phyloP scores from a whole-genome alignment of 164 flowering plant species.

The Malania oleifera region DNA sequence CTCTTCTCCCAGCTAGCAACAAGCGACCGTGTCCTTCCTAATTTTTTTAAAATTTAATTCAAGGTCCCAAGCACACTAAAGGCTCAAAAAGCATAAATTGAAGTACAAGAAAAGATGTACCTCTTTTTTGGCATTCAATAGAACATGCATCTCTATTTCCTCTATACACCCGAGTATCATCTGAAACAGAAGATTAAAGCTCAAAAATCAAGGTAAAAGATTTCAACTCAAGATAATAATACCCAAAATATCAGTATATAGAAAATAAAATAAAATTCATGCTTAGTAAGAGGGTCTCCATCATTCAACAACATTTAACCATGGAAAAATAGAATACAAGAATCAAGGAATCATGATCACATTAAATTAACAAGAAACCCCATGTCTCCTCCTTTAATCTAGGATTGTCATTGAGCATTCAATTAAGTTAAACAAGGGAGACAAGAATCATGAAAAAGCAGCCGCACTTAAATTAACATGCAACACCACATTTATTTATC shows the following conservation, averaged over 20 bases:
- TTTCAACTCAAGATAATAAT: background rate
- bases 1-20: constrained; percentile 64
- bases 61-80: no score
- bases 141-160: constrained; percentile 35
- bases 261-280: constrained; percentile 1
- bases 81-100: background rate
- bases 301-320: no score
- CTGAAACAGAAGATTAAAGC: constrained; percentile 24
- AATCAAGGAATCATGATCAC: no score
- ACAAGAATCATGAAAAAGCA: no score
- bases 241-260: background rate
- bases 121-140: constrained; percentile 41
- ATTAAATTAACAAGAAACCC: no score
- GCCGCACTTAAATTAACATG: no score
- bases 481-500: no score
- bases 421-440: no score
- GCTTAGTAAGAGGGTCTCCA: no score
- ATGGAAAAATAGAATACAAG: no score
- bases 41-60: constrained; percentile 7
- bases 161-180: constrained; percentile 38
- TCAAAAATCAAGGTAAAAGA: background rate
- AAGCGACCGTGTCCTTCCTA: constrained; percentile 58
- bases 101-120: constrained; percentile 14
- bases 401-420: no score
- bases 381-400: no score